These are phyloP conservation scores for Hypomyces perniciosus DNA, from an alignment of 2,329 filamentous ascomycete genomes.

Conservation along the genomic window DNA sequence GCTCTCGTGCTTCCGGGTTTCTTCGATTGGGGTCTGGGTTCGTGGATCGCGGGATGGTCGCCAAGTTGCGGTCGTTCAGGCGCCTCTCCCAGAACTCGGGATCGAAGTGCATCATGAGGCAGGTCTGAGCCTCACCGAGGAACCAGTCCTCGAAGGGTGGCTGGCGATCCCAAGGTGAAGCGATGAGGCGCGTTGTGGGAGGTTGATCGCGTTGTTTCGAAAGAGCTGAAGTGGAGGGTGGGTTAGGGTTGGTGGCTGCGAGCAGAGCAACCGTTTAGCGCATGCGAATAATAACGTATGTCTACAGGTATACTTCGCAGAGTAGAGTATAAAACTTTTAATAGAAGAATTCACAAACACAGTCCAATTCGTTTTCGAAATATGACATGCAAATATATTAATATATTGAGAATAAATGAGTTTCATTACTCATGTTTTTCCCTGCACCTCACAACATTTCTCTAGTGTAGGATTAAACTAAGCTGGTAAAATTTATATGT, in stretches of 20 bases:
- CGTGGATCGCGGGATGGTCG: not conserved
- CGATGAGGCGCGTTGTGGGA: not conserved
- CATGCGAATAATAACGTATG: too few relatives aligned
- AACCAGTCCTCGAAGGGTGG: not conserved
- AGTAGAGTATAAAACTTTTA: too few relatives aligned
- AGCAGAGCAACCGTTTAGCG: too few relatives aligned
- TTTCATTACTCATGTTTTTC: too few relatives aligned
- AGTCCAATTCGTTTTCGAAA: not conserved
- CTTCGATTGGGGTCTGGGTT: not conserved
- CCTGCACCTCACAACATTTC: too few relatives aligned
- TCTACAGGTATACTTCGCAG: too few relatives aligned
- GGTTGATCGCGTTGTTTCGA: not conserved
- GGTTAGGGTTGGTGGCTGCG: too few relatives aligned
- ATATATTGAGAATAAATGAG: not conserved
- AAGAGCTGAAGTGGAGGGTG: not conserved
- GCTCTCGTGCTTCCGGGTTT: not conserved
- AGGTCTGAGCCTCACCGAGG: not conserved
- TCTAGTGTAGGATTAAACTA: too few relatives aligned
- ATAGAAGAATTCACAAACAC: too few relatives aligned
- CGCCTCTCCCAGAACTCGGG: constrained; percentile 5
- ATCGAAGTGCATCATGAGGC: constrained; percentile 4
- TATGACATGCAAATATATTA: not conserved
- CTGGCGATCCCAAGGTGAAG: not conserved
- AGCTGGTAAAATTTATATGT: too few relatives aligned
- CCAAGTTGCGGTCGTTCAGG: not conserved